Evolutionary conservation across 352 stramenopile genomes (phyloP), one percentile per base, ranked within the genome.

Genomic region (Pythium periplocum): DNA sequence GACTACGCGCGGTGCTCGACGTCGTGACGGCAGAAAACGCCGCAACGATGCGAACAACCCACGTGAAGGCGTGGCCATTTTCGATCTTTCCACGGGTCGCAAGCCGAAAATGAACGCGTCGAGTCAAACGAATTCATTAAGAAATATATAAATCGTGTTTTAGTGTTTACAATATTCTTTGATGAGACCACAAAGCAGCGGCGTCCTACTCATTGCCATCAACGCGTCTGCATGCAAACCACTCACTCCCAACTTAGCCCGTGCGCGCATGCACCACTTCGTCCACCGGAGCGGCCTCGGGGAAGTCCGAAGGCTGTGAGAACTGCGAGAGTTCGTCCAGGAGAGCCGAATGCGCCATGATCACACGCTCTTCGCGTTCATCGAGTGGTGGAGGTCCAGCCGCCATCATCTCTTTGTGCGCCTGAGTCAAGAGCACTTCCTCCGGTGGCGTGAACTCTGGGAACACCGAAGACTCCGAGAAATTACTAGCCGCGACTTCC

Each of bases 231-330:
- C 17, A 26, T 26, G 17, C 17, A 26, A 26, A 26, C 17, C 17
- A 26, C 17, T 12, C 38, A 42, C 38, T 12, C 12, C 38, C 7
- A 42, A 12, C 10, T 46, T 17, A 40, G 34, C n/a, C 47, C 30
- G 44, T 56, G 42, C 61, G 64, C 34, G 62, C 59, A 31, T 75
- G 61, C n/a, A 86, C 71, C 8, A 66, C 64, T 41, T 88, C 80
- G 35, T 90, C 75, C 45, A 83, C 53, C 1, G 62, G 61, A 10
- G 66, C 57, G 11, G 58, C 70, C 54, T 90, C 80, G 0, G 77
- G 77, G 53, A 86, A 88, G 57, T 88, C 77, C 9, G 80, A 84
- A 11, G 75, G 61, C 59, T 81, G 69, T 12, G 69, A 88, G 57
- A 87, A 90, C 45, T 62, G 37, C 33, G 71, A 49, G 45, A 83